Evolutionary conservation across 139 green algal species (phyloP).

Genomic region (Chlamydomonas applanata): DNA sequence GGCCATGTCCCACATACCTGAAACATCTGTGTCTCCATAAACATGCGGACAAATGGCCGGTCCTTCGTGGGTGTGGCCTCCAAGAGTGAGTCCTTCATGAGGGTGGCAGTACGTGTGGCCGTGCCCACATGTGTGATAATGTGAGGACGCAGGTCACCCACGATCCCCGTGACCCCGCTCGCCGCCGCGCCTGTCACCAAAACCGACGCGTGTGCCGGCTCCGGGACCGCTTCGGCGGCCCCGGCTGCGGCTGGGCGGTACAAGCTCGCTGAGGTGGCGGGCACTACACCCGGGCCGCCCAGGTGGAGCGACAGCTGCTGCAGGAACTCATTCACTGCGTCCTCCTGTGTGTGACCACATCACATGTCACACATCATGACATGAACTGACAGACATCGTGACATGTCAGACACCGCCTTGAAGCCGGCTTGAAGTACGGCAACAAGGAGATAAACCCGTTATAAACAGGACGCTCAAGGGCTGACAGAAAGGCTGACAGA

Average conservation of each 20-base stretch:
- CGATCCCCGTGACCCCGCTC: slow-evolving; percentile 28
- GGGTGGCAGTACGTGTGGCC: slow-evolving; percentile 36
- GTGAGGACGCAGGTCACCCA: slow-evolving; percentile 68
- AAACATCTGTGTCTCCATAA: slow-evolving; percentile 90
- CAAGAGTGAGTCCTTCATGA: slow-evolving; percentile 70
- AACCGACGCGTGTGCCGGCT: no score
- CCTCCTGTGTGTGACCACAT: no score
- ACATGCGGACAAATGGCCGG: slow-evolving; percentile 74
- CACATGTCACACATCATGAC: no score
- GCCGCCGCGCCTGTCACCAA: background rate
- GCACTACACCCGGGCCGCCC: background rate
- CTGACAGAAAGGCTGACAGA: no score
- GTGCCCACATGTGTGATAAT: slow-evolving; percentile 83
- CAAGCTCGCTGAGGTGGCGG: no score
- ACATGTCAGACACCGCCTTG: no score
- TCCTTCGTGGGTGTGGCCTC: slow-evolving; percentile 65
- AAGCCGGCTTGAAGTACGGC: no score
- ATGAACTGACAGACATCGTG: no score
- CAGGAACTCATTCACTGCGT: slow-evolving; percentile 39
- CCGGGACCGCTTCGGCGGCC: no score
- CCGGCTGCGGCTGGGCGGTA: no score
- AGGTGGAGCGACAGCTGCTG: slow-evolving; percentile 11
- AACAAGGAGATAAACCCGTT: no score
- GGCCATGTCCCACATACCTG: slow-evolving; percentile 64
- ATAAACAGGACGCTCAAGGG: no score